Base-by-base conservation (phyloP, 2,329 filamentous ascomycete species). In the Diaporthe eres region DNA sequence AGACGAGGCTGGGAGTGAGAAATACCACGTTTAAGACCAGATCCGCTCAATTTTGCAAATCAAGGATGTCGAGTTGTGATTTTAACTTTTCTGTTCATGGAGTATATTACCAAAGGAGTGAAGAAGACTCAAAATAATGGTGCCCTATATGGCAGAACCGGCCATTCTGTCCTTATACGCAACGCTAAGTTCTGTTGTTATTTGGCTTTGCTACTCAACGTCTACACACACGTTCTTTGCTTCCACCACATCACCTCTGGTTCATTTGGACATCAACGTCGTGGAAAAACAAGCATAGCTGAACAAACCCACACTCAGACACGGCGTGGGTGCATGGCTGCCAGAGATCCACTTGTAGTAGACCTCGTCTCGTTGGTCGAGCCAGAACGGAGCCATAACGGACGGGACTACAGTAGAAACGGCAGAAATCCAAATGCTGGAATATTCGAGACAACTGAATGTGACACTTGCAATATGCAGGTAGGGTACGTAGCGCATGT, bases 341-440 rank as follows among this genome's bases (percentile, higher is more conserved):
- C 22, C 9, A 22, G 3, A 60, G 57, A 25, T 61, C 34, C 22
- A 61, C 57, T 9, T 22, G 17, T 6, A 0, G 22, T 34, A 61
- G 57, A 42, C 34, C 37, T 3, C 13, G 12, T 25, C 12, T 25
- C 57, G 22, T 25, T 2, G 34, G 1, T 28, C 1, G 9, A 44
- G 17, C 8, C 13, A 44, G 13, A 28, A 61, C 58, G 58, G 58
- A 61, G 37, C 58, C 60, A 63, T 17, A 44, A 63, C 60, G 60
- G 60, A 31, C 34, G 10, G 39, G 17, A 5, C 25, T 25, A 25
- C 25, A 31, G 4, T 5, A 7, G 28, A 28, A 61, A 42, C n/a
- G 58, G 37, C 6, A 1, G 25, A 12, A n/a, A 17, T 2, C 4
- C 10, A 25, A 28, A 17, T 8, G 15, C 53, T 31, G 12, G 60